A percentile compares a stretch with the other conserved stretches of the same genome.
Conservation (phyloP, 75 land plant genomes). For the Gnetum montanum region DNA sequence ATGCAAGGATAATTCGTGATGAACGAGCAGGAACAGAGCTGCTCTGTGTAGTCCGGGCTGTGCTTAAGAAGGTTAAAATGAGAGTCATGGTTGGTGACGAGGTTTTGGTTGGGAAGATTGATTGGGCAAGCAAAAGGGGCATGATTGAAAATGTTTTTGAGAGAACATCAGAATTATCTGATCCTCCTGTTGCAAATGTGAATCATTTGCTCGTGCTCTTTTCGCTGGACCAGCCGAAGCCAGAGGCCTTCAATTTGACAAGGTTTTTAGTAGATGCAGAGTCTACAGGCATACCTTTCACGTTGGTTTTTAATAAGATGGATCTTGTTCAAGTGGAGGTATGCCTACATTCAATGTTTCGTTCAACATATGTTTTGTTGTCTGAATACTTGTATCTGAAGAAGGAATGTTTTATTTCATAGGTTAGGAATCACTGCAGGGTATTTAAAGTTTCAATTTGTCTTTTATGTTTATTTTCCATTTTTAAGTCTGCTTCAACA, state of each 20-base stretch:
- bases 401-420: no score
- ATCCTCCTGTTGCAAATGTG: conserved; percentile 95
- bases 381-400: no score
- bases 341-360: background rate
- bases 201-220: conserved; percentile 77
- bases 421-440: no score
- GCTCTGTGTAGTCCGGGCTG: conserved; percentile 78
- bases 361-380: no score
- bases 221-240: conserved; percentile 73
- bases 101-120: conserved; percentile 81
- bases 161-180: conserved; percentile 56
- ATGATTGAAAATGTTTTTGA: conserved; percentile 85
- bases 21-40: conserved; percentile 56
- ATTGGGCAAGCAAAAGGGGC: conserved; percentile 82
- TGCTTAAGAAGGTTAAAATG: conserved; percentile 86
- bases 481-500: no score
- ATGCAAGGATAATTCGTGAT: no score
- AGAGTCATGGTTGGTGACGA: conserved; percentile 86
- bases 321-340: conserved; percentile 79
- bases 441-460: no score
- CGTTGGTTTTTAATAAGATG: conserved; percentile 65
- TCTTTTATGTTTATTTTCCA: no score
- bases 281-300: conserved; percentile 76
- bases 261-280: conserved; percentile 93
- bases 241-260: conserved; percentile 58